Conservation (phyloP, 208 protist genomes). For the Dictyostelium gargantuum region DNA sequence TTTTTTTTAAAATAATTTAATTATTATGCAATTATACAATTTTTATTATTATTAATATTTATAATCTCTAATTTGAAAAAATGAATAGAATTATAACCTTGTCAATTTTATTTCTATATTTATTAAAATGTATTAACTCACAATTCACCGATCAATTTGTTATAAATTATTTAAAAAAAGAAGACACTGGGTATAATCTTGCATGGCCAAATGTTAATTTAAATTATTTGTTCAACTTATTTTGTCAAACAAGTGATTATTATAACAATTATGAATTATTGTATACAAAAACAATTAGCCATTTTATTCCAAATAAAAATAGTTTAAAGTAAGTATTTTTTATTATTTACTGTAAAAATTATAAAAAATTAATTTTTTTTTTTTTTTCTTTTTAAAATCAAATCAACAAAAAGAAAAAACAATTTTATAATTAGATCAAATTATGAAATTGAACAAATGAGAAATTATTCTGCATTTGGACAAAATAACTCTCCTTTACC, state of each 20-base stretch:
- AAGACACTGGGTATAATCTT: background rate
- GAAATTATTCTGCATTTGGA: background rate
- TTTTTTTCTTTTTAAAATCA: too few relatives aligned
- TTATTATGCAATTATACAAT: too few relatives aligned
- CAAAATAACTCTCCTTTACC: background rate
- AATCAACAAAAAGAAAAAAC: background rate
- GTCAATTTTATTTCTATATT: too few relatives aligned
- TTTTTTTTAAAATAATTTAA: too few relatives aligned
- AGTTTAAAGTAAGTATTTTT: background rate
- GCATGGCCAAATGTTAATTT: background rate
- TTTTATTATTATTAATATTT: too few relatives aligned
- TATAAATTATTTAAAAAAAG: background rate
- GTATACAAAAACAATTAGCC: background rate
- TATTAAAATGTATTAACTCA: background rate
- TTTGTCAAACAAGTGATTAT: background rate
- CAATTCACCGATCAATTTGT: background rate
- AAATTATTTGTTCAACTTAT: background rate
- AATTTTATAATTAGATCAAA: background rate
- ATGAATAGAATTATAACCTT: too few relatives aligned
- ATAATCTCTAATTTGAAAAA: too few relatives aligned
- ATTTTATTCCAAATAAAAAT: background rate
- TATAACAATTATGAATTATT: background rate
- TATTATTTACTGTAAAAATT: background rate
- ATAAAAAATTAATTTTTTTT: too few relatives aligned
- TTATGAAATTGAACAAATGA: background rate